These are phyloP conservation scores for Trifolium dubium DNA, from an alignment of 306 rosid genomes.

Conservation along the genomic window DNA sequence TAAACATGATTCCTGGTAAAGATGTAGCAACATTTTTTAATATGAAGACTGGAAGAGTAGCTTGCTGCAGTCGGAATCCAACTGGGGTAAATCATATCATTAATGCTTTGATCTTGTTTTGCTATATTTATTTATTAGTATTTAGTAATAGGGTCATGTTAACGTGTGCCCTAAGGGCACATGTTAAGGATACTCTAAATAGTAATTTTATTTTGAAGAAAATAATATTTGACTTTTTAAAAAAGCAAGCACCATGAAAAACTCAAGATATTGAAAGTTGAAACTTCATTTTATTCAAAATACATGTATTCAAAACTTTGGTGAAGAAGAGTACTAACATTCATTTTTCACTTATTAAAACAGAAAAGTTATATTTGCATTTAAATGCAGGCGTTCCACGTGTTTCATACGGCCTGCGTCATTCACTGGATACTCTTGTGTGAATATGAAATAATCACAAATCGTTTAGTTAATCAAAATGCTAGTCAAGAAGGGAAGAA, in stretches of 20 bases:
- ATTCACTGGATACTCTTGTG: constrained; percentile 85
- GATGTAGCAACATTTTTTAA: constrained; percentile 87
- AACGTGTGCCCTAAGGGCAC: too few relatives aligned
- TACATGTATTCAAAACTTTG: constrained; percentile 7
- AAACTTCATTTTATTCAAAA: constrained; percentile 1
- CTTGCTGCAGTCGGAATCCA: constrained; percentile 82
- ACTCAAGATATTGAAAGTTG: constrained; percentile 13
- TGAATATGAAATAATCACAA: constrained; percentile 63
- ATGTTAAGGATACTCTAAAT: too few relatives aligned
- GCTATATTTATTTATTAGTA: constrained; percentile 10
- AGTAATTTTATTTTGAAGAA: too few relatives aligned
- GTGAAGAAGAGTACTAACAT: constrained; percentile 10
- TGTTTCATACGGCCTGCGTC: constrained; percentile 84
- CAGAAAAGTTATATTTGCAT: constrained; percentile 25
- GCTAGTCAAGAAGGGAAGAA: constrained; percentile 56
- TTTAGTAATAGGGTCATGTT: too few relatives aligned
- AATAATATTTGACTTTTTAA: too few relatives aligned
- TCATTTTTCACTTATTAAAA: constrained; percentile 10
- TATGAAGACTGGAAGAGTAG: constrained; percentile 75
- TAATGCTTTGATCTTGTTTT: constrained; percentile 20
- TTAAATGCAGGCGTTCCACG: constrained; percentile 74
- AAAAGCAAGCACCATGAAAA: too few relatives aligned
- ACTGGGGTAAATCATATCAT: constrained; percentile 67
- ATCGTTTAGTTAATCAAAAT: constrained; percentile 52
- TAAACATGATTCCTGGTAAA: constrained; percentile 90